These are phyloP conservation scores for Moesziomyces sp. DNA, from an alignment of 1,284 basidiomycete genomes.

Conservation along the genomic window DNA sequence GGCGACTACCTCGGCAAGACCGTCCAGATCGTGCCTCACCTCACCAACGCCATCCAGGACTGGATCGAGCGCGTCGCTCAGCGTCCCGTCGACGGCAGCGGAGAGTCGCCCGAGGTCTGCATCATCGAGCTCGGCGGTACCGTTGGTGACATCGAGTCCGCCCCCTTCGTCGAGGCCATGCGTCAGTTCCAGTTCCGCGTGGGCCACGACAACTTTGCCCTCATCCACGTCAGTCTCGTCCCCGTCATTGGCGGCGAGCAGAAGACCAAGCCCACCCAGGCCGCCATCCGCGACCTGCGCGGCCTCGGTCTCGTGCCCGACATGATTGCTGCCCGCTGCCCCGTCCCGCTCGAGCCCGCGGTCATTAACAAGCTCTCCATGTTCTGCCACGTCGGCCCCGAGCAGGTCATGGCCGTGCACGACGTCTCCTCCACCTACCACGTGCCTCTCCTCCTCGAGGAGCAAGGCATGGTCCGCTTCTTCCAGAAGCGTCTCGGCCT, in stretches of 20 bases:
- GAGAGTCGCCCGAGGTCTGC: slow-evolving; percentile 92
- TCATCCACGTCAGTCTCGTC: slow-evolving; percentile 97
- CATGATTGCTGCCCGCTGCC: slow-evolving; percentile 89
- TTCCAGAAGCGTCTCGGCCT: slow-evolving; percentile 85
- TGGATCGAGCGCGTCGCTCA: slow-evolving; percentile 97
- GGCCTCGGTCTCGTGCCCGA: slow-evolving; percentile 94
- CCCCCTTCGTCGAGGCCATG: slow-evolving; percentile 98
- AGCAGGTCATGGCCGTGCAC: slow-evolving; percentile 96
- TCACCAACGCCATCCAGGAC: slow-evolving; percentile 97
- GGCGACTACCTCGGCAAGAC: slow-evolving; percentile 99
- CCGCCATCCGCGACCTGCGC: slow-evolving; percentile 91
- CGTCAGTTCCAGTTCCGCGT: slow-evolving; percentile 98
- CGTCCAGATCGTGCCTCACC: slow-evolving; percentile 95
- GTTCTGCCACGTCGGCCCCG: slow-evolving; percentile 95
- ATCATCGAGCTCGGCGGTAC: slow-evolving; percentile 97
- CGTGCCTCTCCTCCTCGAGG: slow-evolving; percentile 89
- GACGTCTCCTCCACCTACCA: slow-evolving; percentile 98
- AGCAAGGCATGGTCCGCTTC: slow-evolving; percentile 90
- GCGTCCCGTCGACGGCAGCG: slow-evolving; percentile 93
- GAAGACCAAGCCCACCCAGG: slow-evolving; percentile 99
- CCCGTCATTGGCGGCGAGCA: slow-evolving; percentile 98
- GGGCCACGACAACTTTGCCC: slow-evolving; percentile 94
- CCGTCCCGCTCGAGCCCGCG: slow-evolving; percentile 76
- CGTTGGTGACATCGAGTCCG: slow-evolving; percentile 94
- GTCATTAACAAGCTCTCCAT: slow-evolving; percentile 97